phyloP scores from a whole-genome alignment of 345 rosid genomes.

The Sisymbrium altissimum region DNA sequence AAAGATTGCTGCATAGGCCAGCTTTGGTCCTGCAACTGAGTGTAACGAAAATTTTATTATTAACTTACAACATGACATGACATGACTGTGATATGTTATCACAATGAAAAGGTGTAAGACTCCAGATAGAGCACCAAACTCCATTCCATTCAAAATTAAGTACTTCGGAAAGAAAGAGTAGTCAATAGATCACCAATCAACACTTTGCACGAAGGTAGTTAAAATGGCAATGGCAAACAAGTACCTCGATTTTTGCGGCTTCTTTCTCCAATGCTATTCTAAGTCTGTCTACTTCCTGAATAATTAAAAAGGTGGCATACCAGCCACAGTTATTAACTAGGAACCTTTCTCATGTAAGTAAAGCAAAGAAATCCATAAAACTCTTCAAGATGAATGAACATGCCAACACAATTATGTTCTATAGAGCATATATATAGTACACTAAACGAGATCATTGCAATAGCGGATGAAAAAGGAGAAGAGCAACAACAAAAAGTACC shows the following conservation, averaged over 20 bases:
- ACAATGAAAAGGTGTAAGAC: not conserved
- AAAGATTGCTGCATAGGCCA: conserved; percentile 49
- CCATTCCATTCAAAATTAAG: not conserved
- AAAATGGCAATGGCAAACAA: conserved; percentile 1
- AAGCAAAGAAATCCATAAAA: no score
- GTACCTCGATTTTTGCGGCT: conserved; percentile 74
- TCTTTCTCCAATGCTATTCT: conserved; percentile 69
- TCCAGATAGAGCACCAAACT: not conserved
- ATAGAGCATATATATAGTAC: not conserved
- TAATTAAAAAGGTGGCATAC: conserved; percentile 31
- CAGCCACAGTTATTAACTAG: conserved; percentile 18
- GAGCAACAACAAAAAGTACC: conserved; percentile 40
- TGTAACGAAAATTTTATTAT: not conserved
- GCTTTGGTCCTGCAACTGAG: conserved; percentile 49
- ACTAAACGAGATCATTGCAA: not conserved
- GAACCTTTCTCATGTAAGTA: not conserved
- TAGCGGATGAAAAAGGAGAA: not conserved
- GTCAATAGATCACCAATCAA: not conserved
- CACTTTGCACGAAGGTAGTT: not conserved
- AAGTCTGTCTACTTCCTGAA: conserved; percentile 80
- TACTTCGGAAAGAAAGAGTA: not conserved
- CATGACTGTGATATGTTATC: conserved; percentile 4
- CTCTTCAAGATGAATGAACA: no score
- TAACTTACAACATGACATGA: not conserved
- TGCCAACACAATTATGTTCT: no score